Conservation (phyloP, 31 red algal species). For the Asparagopsis taxiformis region DNA sequence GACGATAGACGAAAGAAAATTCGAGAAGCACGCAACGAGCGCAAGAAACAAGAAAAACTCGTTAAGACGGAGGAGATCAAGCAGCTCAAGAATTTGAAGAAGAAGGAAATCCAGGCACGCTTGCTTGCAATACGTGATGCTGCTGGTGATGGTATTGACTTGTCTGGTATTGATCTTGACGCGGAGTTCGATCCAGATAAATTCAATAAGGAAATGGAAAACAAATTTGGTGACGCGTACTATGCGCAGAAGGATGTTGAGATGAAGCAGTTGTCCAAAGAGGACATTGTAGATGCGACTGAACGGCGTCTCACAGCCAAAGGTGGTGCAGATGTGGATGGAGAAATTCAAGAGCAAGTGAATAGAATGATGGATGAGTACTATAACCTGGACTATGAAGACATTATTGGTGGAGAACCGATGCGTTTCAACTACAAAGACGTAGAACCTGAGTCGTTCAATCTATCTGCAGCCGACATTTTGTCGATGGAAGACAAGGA, state of each 20-base stretch:
- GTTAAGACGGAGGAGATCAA: slow-evolving; percentile 70
- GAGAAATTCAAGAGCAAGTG: slow-evolving; percentile 37
- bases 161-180: slow-evolving; percentile 69
- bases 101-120: slow-evolving; percentile 63
- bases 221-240: slow-evolving; percentile 78
- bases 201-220: slow-evolving; percentile 70
- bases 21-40: slow-evolving; percentile 50
- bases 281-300: not conserved
- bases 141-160: slow-evolving; percentile 54
- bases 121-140: slow-evolving; percentile 63
- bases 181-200: slow-evolving; percentile 80
- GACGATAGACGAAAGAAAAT: slow-evolving; percentile 66
- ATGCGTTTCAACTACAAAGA: slow-evolving; percentile 86
- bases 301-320: slow-evolving; percentile 11
- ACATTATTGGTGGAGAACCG: slow-evolving; percentile 66
- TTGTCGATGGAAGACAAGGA: slow-evolving; percentile 81
- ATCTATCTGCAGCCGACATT: slow-evolving; percentile 68
- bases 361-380: slow-evolving; percentile 82
- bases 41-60: slow-evolving; percentile 68
- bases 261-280: slow-evolving; percentile 31
- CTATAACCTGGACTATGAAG: slow-evolving; percentile 83
- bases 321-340: slow-evolving; percentile 5
- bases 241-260: slow-evolving; percentile 48
- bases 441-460: slow-evolving; percentile 70
- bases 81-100: slow-evolving; percentile 72